Evolutionary conservation across 2,329 filamentous ascomycete species (phyloP).

Genomic region (Penicillium sumatraense): DNA sequence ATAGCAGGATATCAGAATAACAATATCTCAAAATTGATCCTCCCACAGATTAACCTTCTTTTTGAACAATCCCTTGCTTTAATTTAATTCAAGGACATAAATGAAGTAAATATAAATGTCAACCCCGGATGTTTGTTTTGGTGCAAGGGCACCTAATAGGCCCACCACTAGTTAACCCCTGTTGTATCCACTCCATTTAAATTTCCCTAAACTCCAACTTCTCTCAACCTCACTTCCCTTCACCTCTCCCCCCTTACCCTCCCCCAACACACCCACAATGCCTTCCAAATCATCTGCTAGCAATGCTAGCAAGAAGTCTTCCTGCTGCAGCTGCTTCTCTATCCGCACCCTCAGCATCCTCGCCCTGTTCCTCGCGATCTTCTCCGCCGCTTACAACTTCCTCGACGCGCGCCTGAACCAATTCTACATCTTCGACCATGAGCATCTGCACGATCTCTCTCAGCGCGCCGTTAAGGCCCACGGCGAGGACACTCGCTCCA

Average conservation of each 20-base stretch:
- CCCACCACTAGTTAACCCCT: no score
- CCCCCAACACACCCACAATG: constrained; percentile 18
- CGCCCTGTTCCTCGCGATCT: constrained; percentile 39
- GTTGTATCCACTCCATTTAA: not conserved
- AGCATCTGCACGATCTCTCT: constrained; percentile 70
- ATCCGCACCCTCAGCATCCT: constrained; percentile 37
- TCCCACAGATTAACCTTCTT: no score
- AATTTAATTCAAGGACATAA: not conserved
- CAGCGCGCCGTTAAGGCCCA: constrained; percentile 68
- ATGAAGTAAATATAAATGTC: not conserved
- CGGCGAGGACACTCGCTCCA: constrained; percentile 73
- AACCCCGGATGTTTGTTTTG: no score
- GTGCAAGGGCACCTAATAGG: no score
- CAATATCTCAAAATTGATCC: no score
- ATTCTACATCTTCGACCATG: constrained; percentile 76
- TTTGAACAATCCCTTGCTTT: no score
- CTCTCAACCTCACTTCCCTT: not conserved
- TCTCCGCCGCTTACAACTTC: constrained; percentile 42
- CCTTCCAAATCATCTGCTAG: constrained; percentile 27
- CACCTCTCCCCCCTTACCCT: not conserved
- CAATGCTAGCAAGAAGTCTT: constrained; percentile 21
- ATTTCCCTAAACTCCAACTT: constrained; percentile 4
- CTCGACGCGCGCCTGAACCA: constrained; percentile 44
- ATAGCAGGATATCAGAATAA: no score
- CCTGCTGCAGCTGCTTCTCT: constrained; percentile 31